Percentiles rank a stretch among this genome's conserved stretches.
Evolutionary conservation across 73 alveolate genomes (phyloP).

Genomic region (Breviolum minutum): DNA sequence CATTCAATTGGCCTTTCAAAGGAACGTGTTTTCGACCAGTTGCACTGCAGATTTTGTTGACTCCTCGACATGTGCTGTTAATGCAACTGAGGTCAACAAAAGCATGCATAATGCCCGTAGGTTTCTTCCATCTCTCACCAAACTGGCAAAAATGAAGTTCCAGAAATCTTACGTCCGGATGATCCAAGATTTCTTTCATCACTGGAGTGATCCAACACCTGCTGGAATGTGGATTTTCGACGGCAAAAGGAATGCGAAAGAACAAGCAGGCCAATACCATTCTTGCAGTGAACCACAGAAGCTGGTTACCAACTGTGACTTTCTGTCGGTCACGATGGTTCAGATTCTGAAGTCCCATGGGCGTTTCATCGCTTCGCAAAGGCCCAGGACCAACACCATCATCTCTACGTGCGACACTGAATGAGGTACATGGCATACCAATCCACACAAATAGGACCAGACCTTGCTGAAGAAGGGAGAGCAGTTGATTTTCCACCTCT

Average conservation of each 20-base stretch:
- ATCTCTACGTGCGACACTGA: neutral
- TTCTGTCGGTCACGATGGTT: neutral
- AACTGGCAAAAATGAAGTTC: slow-evolving; percentile 9
- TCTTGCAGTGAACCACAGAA: neutral
- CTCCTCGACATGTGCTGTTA: neutral
- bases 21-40: neutral
- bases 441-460: neutral
- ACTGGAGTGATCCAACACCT: neutral
- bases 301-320: neutral
- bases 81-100: neutral
- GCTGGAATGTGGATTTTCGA: neutral
- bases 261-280: neutral
- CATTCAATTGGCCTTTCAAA: neutral
- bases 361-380: neutral
- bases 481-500: neutral
- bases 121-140: neutral
- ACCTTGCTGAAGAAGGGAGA: neutral
- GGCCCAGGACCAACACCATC: neutral
- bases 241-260: neutral
- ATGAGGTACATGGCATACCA: slow-evolving; percentile 3
- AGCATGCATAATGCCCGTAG: neutral
- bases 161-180: no score
- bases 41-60: neutral
- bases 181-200: neutral
- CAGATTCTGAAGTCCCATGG: neutral